Base-by-base conservation (phyloP, 352 stramenopile genomes). In the Globisporangium rhizosaccharum region DNA sequence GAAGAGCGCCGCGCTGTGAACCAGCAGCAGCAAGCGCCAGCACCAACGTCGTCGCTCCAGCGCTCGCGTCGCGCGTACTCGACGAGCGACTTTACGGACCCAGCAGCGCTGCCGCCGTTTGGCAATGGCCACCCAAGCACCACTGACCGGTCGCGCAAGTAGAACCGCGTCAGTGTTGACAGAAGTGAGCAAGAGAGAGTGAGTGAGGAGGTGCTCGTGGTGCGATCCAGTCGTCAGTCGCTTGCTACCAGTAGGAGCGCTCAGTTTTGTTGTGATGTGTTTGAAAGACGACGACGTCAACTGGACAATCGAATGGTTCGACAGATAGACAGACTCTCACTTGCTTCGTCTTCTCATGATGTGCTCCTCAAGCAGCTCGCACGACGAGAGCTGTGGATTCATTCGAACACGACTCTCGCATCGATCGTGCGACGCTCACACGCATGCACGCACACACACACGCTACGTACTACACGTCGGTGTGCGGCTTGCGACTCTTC, bases 31-130 rank as follows among this genome's bases (percentile, higher is more conserved):
- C 65, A 76, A 25, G 56, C 71, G 9, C 59, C 68, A 39, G 66
- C 75, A 23, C 67, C 68, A 12, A 72, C 70, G 41, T 66, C 68
- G 17, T 85, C 77, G 14, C 65, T 87, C 12, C 70, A 70, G 26
- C 75, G 68, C 47, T 79, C 75, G 41, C 79, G 79, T 20, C 79
- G 79, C 51, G 77, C 77, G 14, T 79, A 79, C 58, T 89, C 79
- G 39, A 84, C 70, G 51, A 87, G 61, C 56, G 77, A 87, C 66
- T 87, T 85, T 56, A 71, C 78, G 41, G 52, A 66, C 47, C 42
- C 52, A 10, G 14, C 39, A 30, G 44, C 45, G 47, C 47, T 61
- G 11, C 53, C 49, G 14, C 55, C 53, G 20, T 66, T 65, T 42
- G 59, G 53, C 9, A 45, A 33, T 14, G 30, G 36, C 4, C 51